Base-by-base conservation (phyloP, 225 moss, liverwort and hornwort genomes). In the Asterella californica region DNA sequence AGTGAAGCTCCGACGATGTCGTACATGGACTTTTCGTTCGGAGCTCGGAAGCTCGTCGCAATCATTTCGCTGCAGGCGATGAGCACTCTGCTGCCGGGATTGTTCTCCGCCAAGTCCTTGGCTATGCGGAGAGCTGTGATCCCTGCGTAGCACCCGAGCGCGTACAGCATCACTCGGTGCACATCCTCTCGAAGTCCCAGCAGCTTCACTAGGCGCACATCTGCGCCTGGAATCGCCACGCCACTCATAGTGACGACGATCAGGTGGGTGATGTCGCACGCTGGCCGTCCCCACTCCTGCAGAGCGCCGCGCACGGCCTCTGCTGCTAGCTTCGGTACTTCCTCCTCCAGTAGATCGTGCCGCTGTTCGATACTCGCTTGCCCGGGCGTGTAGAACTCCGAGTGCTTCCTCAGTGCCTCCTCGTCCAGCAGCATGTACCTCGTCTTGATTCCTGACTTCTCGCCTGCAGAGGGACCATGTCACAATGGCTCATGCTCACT, bases 21-120 rank as follows among this genome's bases (percentile, higher is more conserved):
- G 63, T 77, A 81, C 76, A 84, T 70, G 15, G 83, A 86, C 0
- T 88, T 83, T 27, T 87, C 81, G 14, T 45, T 76, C 0, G 91
- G 91, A 36, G 86, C 85, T 6, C 91, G 84, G 81, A 91, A 91
- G 12, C 88, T 90, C 10, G 80, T 81, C 27, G 88, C 88, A 36
- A 72, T 57, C 80, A 80, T 45, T 63, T 91, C 91, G 24, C 67
- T 79, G 0, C 83, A 83, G 46, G 87, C 63, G 79, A 91, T 69
- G 19, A 91, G 57, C 14, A 90, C 88, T 27, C 91, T 88, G 52
- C 86, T 84, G 21, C 80, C 79, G 9, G 25, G 82, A 5, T 83
- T 79, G 76, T 88, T 89, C 68, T 88, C 86, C 2, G 89, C 91
- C 6, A 90, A 45, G 22, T 87, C 52, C 37, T 87, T 85, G 1